These are phyloP conservation scores for Scenedesmus sp. DNA, from an alignment of 163 green algal species.

Conservation along the genomic window DNA sequence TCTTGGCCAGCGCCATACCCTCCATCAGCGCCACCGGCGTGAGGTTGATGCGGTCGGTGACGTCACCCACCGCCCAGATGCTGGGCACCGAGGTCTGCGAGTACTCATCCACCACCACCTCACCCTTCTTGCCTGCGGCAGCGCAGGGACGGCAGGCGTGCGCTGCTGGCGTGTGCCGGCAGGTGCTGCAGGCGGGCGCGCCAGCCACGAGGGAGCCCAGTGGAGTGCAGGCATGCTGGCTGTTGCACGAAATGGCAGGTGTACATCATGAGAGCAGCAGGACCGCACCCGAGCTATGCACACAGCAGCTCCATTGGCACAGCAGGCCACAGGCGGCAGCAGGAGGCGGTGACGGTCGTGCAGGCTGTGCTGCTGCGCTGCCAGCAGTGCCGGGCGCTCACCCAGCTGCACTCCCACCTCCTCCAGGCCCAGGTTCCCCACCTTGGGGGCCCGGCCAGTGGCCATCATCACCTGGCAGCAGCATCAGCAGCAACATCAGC, in stretches of 20 bases:
- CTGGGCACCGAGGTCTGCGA: conserved; percentile 82
- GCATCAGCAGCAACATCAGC: not conserved
- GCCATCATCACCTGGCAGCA: conserved; percentile 80
- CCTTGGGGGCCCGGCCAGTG: conserved; percentile 88
- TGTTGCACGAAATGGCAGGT: not conserved
- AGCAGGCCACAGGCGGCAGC: not conserved
- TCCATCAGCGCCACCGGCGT: conserved; percentile 97
- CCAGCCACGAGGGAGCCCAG: not conserved
- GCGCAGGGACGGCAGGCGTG: not conserved
- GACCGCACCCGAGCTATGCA: no score
- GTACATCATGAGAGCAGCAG: no score
- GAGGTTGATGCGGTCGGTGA: conserved; percentile 89
- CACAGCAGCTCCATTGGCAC: no score
- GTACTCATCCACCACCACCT: conserved; percentile 84
- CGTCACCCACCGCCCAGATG: conserved; percentile 94
- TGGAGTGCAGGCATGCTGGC: not conserved
- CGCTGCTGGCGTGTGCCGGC: not conserved
- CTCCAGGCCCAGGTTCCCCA: conserved; percentile 85
- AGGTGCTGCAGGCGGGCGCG: not conserved
- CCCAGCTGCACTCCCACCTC: conserved; percentile 81
- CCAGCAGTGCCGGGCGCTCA: not conserved
- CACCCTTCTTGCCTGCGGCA: conserved; percentile 57
- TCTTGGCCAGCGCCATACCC: conserved; percentile 92
- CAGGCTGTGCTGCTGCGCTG: not conserved
- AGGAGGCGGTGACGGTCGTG: not conserved